A percentile compares a stretch with the other conserved stretches of the same genome.
Conservation (phyloP, 2,329 filamentous ascomycete species). For the Eutypa lata region DNA sequence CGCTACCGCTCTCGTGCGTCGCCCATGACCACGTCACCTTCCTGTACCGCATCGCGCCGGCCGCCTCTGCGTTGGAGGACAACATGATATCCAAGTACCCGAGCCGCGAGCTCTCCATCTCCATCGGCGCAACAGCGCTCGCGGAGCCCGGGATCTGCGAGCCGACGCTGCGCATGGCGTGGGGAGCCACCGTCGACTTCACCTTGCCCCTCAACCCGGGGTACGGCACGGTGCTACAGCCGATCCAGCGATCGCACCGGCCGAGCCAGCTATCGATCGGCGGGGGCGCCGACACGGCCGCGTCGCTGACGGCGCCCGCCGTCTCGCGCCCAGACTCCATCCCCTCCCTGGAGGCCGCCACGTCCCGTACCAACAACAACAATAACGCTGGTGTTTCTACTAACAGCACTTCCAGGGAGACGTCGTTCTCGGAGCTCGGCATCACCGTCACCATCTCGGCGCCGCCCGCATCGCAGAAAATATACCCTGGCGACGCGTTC, state of each 20-base stretch:
- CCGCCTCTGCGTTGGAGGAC: conserved; percentile 30
- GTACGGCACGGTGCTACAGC: conserved; percentile 53
- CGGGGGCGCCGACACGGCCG: conserved; percentile 48
- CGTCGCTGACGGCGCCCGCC: conserved; percentile 56
- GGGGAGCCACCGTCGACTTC: conserved; percentile 69
- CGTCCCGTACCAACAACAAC: too few species aligned
- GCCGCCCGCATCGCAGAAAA: conserved; percentile 43
- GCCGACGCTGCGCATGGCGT: conserved; percentile 62
- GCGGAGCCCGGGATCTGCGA: conserved; percentile 55
- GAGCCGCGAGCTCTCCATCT: conserved; percentile 54
- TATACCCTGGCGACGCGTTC: conserved; percentile 66
- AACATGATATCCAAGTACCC: conserved; percentile 44
- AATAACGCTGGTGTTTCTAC: too few species aligned
- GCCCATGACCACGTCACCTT: conserved; percentile 75
- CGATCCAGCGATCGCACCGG: conserved; percentile 60
- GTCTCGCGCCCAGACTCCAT: conserved; percentile 58
- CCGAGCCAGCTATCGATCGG: conserved; percentile 64
- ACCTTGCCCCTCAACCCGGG: conserved; percentile 62
- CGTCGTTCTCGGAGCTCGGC: conserved; percentile 58
- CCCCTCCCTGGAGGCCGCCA: conserved; percentile 55
- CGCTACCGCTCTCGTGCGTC: conserved; percentile 59
- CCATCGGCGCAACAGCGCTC: conserved; percentile 57
- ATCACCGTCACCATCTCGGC: conserved; percentile 73
- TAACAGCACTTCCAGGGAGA: conserved; percentile 40
- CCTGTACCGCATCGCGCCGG: conserved; percentile 63